These are phyloP conservation scores for Paracoccidioides brasiliensis DNA, from an alignment of 2,329 filamentous ascomycete genomes.

Conservation along the genomic window DNA sequence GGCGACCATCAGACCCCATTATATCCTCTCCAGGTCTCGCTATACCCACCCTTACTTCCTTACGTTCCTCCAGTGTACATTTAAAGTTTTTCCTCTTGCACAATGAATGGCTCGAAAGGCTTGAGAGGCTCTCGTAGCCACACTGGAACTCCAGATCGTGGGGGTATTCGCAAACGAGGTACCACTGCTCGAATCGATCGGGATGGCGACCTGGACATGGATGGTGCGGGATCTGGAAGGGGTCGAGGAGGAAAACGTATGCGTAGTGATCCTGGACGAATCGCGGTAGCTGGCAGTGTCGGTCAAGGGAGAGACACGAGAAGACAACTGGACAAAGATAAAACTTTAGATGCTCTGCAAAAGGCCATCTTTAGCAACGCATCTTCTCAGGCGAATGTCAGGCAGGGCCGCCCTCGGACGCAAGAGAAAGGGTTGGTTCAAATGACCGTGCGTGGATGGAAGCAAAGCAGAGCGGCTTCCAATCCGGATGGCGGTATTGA, in stretches of 20 bases:
- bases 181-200: slow-evolving; percentile 37
- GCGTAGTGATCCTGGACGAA: slow-evolving; percentile 20
- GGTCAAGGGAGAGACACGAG: slow-evolving; percentile 16
- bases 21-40: neutral
- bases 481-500: slow-evolving; percentile 55
- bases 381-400: slow-evolving; percentile 27
- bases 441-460: slow-evolving; percentile 46
- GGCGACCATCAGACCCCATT: neutral
- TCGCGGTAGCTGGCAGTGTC: slow-evolving; percentile 10
- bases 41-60: neutral
- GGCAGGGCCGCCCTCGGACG: slow-evolving; percentile 19
- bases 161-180: slow-evolving; percentile 40
- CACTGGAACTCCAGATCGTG: slow-evolving; percentile 24
- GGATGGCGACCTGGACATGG: slow-evolving; percentile 52
- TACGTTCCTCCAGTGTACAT: slow-evolving; percentile 1
- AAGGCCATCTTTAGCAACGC: slow-evolving; percentile 22
- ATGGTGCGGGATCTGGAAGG: slow-evolving; percentile 26
- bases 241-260: slow-evolving; percentile 23
- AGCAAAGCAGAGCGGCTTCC: slow-evolving; percentile 52
- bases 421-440: slow-evolving; percentile 17
- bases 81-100: slow-evolving; percentile 9
- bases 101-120: slow-evolving; percentile 20
- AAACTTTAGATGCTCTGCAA: slow-evolving; percentile 24
- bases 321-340: slow-evolving; percentile 13
- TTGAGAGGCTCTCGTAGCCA: slow-evolving; percentile 19